Evolutionary conservation across 345 rosid genomes (phyloP).

Genomic region (Salix exigua): DNA sequence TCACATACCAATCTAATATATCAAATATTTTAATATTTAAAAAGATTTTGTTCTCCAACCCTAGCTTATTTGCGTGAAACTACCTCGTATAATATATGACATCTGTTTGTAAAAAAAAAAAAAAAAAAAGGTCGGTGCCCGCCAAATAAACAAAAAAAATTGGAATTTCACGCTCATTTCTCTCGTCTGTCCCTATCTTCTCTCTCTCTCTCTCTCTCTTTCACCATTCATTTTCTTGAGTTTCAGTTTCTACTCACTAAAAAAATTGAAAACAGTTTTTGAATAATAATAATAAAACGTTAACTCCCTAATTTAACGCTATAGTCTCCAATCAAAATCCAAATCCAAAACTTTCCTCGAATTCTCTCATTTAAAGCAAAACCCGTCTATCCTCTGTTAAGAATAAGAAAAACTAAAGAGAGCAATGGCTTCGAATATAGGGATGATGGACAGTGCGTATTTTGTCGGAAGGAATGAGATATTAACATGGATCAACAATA

Average conservation of each 20-base stretch:
- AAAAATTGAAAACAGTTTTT: neutral
- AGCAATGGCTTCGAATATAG: conserved; percentile 79
- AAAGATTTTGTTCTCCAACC: too few relatives aligned
- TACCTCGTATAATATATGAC: too few relatives aligned
- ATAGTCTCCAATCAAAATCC: neutral
- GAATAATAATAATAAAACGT: neutral
- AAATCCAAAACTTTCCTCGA: neutral
- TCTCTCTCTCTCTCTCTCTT: neutral
- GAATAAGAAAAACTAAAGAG: neutral
- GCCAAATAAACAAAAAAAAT: neutral
- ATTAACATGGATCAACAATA: conserved; percentile 81
- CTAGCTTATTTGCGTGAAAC: too few relatives aligned
- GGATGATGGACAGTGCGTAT: conserved; percentile 98
- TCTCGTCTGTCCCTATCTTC: neutral
- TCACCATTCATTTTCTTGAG: conserved; percentile 8
- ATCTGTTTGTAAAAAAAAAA: too few relatives aligned
- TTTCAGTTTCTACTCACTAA: conserved; percentile 2
- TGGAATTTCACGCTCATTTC: neutral
- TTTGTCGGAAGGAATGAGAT: conserved; percentile 96
- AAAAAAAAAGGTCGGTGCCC: neutral
- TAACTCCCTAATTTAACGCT: neutral
- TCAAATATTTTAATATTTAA: too few relatives aligned
- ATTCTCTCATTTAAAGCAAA: neutral
- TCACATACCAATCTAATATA: too few relatives aligned
- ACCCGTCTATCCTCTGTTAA: neutral